Percentiles rank a stretch among this genome's conserved stretches.
These are phyloP conservation scores for Nemania sp. DNA, from an alignment of 2,329 filamentous ascomycete genomes.

Conservation along the genomic window DNA sequence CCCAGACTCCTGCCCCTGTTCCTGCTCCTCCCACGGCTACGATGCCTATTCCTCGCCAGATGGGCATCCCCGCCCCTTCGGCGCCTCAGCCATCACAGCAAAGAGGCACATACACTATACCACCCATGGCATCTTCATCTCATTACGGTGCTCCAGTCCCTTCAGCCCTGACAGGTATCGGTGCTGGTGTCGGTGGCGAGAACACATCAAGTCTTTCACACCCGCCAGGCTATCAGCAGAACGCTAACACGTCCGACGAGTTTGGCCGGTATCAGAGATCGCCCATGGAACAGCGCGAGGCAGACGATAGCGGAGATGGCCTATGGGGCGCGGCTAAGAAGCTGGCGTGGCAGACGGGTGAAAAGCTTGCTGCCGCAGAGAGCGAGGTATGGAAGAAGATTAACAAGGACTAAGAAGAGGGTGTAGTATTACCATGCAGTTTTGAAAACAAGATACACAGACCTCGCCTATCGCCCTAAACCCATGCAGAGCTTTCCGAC, in stretches of 20 bases:
- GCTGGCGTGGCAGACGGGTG: slow-evolving; percentile 60
- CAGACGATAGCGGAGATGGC: slow-evolving; percentile 42
- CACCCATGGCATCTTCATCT: slow-evolving; percentile 39
- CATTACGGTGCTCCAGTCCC: slow-evolving; percentile 35
- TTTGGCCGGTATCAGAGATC: slow-evolving; percentile 53
- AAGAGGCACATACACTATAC: slow-evolving; percentile 50
- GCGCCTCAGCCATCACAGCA: slow-evolving; percentile 47
- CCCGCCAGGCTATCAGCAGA: slow-evolving; percentile 62
- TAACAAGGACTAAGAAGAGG: slow-evolving; percentile 55
- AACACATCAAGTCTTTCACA: slow-evolving; percentile 44
- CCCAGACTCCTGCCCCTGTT: slow-evolving; percentile 37
- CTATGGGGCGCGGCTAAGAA: slow-evolving; percentile 63
- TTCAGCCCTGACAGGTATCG: slow-evolving; percentile 26
- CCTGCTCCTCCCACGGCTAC: slow-evolving; percentile 34
- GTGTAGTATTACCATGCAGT: slow-evolving; percentile 6
- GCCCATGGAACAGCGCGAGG: slow-evolving; percentile 44
- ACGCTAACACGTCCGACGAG: slow-evolving; percentile 58
- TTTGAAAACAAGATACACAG: slow-evolving; percentile 4
- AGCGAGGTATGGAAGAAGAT: slow-evolving; percentile 66
- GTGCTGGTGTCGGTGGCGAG: slow-evolving; percentile 19
- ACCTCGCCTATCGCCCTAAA: slow-evolving; percentile 19
- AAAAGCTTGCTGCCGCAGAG: slow-evolving; percentile 62
- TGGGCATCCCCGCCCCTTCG: slow-evolving; percentile 56
- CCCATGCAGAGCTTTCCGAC: slow-evolving; percentile 19
- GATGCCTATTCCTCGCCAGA: slow-evolving; percentile 51